Base-by-base conservation (phyloP, 2,329 filamentous ascomycete species). In the Aureobasidium sp. region DNA sequence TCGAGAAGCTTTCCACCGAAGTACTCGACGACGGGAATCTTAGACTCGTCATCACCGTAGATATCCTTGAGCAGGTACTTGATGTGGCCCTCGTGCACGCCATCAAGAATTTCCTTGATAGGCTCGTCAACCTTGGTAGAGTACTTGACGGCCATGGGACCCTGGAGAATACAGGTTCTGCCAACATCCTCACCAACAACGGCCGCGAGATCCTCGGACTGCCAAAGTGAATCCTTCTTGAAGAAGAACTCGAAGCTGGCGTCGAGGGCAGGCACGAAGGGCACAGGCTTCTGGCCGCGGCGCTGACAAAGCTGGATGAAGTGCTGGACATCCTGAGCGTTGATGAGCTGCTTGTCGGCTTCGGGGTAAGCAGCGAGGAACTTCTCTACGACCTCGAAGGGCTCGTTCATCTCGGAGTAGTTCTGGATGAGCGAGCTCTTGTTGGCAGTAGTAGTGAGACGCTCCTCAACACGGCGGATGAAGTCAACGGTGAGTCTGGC, bases 161-260 rank as follows among this genome's bases (percentile, higher is more conserved):
- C 95, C 75, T 99, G 94, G 41, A 99, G 81, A 72, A 99, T 97
- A 79, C 92, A 97, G 48, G 92, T 96, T 72, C 95, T 86, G 66
- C 91, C 92, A 63, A 99, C 94, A 73, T 99, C 95, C 77, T 97
- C 94, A 68, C 83, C 93, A 64, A 97, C 92, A 63, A 99, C 92
- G 60, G 94, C 94, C 71, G 95, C 93, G 12, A 99, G 82, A 71
- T 99, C 94, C 77, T 99, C 94, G 0, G 94, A 97, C 78, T 99
- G 94, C 94, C 94, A 99, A 8, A 99, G 84, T 1, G 94, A 99
- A 75, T 99, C 94, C 81, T 99, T 99, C 86, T 99, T 99, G 87
- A 99, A 99, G 81, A 91, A 99, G 78, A 95, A 96, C 74, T 99
- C 94, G 68, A 99, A 99, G 73, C 93, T 96, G 66, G 96, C 91